phyloP scores from a whole-genome alignment of 2,329 filamentous ascomycete genomes.

The Dactylellina drechsleri region DNA sequence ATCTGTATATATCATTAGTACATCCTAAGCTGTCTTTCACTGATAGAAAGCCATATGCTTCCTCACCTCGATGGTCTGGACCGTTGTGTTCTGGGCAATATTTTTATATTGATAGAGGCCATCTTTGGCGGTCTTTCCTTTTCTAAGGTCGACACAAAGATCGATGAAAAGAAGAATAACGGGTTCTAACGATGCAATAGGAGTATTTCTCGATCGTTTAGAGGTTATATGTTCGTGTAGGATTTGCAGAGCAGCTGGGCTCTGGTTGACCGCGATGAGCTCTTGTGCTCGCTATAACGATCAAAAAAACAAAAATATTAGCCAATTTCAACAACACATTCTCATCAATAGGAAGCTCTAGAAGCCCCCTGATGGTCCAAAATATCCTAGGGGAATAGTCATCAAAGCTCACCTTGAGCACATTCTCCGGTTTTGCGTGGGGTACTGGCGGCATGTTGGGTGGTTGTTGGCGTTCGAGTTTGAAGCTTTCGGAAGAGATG shows the following conservation, averaged over 20 bases:
- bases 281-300: conserved; percentile 81
- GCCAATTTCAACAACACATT: conserved; percentile 35
- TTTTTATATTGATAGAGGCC: conserved; percentile 99
- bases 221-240: conserved; percentile 99
- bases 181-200: conserved; percentile 94
- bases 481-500: conserved; percentile 27
- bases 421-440: conserved; percentile 98
- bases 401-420: conserved; percentile 75
- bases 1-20: conserved; percentile 66
- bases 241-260: conserved; percentile 88
- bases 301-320: conserved; percentile 45
- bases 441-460: conserved; percentile 86
- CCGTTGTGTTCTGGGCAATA: conserved; percentile 98
- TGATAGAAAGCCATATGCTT: neutral
- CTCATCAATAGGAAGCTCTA: conserved; percentile 25
- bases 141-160: conserved; percentile 94
- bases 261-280: conserved; percentile 96
- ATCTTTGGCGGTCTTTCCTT: conserved; percentile 98
- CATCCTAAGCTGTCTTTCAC: neutral
- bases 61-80: conserved; percentile 90
- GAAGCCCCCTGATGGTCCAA: neutral
- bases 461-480: conserved; percentile 30
- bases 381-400: conserved; percentile 1
- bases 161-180: conserved; percentile 98
- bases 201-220: conserved; percentile 93